Percentiles rank a stretch among this genome's conserved stretches.
Evolutionary conservation across 2,329 filamentous ascomycete genomes (phyloP).

Genomic region (Diaporthe capsici): DNA sequence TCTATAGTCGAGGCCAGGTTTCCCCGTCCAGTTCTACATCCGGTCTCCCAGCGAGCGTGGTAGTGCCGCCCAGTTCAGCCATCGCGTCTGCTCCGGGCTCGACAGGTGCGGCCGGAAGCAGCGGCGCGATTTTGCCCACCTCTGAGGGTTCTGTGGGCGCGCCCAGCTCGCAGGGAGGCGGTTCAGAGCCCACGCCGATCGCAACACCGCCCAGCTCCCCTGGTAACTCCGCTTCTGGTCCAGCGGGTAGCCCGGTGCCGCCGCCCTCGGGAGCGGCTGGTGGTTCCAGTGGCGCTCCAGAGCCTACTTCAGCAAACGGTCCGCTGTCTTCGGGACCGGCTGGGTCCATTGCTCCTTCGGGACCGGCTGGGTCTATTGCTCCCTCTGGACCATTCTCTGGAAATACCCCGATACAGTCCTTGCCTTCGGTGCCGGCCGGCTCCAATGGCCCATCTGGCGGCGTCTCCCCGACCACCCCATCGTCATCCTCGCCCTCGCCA

Average conservation of each 20-base stretch:
- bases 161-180: background rate
- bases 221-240: background rate
- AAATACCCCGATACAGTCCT: background rate
- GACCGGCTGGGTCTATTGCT: background rate
- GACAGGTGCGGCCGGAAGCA: background rate
- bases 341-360: background rate
- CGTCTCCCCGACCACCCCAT: conserved; percentile 14
- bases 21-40: background rate
- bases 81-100: background rate
- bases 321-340: background rate
- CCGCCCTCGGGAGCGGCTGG: conserved; percentile 3
- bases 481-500: conserved; percentile 27
- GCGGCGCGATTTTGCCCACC: background rate
- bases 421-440: background rate
- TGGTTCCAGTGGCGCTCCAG: background rate
- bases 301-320: background rate
- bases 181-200: background rate
- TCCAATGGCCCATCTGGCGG: conserved; percentile 8
- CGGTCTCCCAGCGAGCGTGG: background rate
- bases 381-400: background rate
- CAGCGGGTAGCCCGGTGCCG: background rate
- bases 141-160: background rate
- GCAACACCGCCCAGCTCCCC: background rate
- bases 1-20: conserved; percentile 51
- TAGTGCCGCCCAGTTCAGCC: background rate